These are phyloP conservation scores for Chytridium lagenaria DNA, from an alignment of 371 early-diverging fungal genomes.

Conservation along the genomic window DNA sequence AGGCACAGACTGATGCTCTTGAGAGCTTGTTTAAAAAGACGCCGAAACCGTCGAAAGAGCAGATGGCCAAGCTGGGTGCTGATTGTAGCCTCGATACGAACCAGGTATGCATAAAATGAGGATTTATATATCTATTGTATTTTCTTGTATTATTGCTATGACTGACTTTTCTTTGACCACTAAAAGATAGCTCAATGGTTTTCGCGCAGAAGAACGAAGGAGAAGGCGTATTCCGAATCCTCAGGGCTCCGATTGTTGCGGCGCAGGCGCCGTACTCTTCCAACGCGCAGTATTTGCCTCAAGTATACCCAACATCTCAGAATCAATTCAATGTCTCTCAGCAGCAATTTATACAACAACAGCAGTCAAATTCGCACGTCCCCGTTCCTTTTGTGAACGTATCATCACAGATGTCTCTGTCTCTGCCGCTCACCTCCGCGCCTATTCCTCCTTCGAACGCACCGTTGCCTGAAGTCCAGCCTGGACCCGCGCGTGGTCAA, in stretches of 20 bases:
- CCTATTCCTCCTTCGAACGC: background rate
- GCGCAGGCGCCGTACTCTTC: background rate
- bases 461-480: background rate
- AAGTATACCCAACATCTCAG: background rate
- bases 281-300: background rate
- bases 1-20: background rate
- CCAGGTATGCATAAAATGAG: too few species aligned
- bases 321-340: too few species aligned
- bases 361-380: too few species aligned
- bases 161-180: background rate
- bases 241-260: background rate
- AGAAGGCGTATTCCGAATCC: too few species aligned
- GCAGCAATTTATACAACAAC: too few species aligned
- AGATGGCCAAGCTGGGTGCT: background rate
- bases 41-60: background rate
- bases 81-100: background rate
- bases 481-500: background rate
- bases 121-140: background rate
- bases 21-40: background rate
- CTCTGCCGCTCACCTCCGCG: too few species aligned
- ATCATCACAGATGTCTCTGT: too few species aligned
- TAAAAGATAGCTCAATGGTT: conserved; percentile 1
- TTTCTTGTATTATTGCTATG: background rate
- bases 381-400: too few species aligned
- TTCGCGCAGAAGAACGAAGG: background rate